Base-by-base conservation (phyloP, 139 green algal species). In the Closterium sp. region DNA sequence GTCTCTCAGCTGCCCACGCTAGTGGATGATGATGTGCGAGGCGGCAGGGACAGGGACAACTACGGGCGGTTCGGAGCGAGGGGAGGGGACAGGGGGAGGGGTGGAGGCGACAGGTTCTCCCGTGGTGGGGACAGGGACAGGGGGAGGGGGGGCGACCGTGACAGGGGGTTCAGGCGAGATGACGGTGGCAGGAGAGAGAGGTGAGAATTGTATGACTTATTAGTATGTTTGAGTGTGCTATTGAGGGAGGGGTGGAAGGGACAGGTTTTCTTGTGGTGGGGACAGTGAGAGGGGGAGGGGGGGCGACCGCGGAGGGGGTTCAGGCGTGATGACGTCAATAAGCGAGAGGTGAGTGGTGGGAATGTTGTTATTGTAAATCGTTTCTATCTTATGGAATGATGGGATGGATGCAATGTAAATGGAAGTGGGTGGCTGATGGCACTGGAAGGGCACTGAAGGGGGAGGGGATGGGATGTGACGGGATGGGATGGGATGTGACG, bases 31-130 rank as follows among this genome's bases (percentile, higher is more conserved):
- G 29, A 29, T 86, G 27, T 29, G n/a, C 27, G 88, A 13, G 88
- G 88, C 6, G 88, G 70, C 70, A 90, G 88, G 29, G 88, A 90
- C 27, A 90, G 88, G n/a, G 88, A 90, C 88, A 90, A 90, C 29
- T 90, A 90, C 70, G 88, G 88, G n/a, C 88, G 88, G n/a, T 90
- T 90, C 88, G 88, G 88, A 31, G 88, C 19, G 3, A 73, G 30
- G 28, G 30, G 30, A 27, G 89, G 89, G 10, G 89, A 91, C 89
- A 86, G 89, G 38, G 89, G 89, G 31, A 73, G 50, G 50, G 50
- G 50, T 11, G 50, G 50, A 73, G 50, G 50, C 50, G 50, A 73
- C 50, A 73, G 50, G 50, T 73, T 17, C 17, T 45, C 38, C 10
- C 38, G 38, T 6, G 11, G 29, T 6, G 30, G 29, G 17, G 27